Conservation (phyloP, 2,329 filamentous ascomycete genomes). For the Botrytis cinerea region DNA sequence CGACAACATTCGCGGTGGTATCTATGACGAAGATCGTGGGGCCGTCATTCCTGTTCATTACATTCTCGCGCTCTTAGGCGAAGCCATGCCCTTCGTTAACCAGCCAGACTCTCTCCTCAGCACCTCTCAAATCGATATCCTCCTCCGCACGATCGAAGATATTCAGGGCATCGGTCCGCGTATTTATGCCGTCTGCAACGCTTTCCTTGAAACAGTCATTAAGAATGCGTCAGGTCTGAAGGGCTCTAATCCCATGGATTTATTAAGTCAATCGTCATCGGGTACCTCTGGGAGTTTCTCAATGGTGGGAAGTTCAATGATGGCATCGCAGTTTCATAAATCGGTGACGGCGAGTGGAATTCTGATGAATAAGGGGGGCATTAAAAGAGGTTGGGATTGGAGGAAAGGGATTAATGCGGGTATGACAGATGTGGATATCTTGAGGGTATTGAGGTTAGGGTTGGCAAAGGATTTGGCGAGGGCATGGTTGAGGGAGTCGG, state of each 20-base stretch:
- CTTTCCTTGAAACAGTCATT: conserved; percentile 75
- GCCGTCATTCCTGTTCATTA: conserved; percentile 88
- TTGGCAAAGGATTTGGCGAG: conserved; percentile 73
- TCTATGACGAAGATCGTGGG: conserved; percentile 79
- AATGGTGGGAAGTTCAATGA: conserved; percentile 72
- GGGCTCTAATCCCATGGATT: conserved; percentile 63
- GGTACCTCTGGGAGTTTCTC: conserved; percentile 58
- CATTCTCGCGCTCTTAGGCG: conserved; percentile 78
- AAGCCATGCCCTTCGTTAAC: conserved; percentile 76
- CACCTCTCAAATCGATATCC: conserved; percentile 69
- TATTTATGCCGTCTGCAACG: conserved; percentile 73
- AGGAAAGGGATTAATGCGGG: conserved; percentile 56
- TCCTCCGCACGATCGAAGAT: conserved; percentile 79
- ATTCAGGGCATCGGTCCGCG: conserved; percentile 72
- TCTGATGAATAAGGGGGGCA: conserved; percentile 49
- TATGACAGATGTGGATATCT: conserved; percentile 67
- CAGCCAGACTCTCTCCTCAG: conserved; percentile 62
- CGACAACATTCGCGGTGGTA: conserved; percentile 86
- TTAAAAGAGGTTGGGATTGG: conserved; percentile 74
- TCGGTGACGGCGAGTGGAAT: conserved; percentile 56
- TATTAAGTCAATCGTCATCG: conserved; percentile 66
- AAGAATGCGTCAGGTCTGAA: conserved; percentile 65
- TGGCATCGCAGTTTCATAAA: conserved; percentile 63
- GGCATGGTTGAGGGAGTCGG: conserved; percentile 68
- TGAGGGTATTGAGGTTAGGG: conserved; percentile 70